Percentiles rank a stretch among this genome's conserved stretches.
These are phyloP conservation scores for Boletus vinaceobasis DNA, from an alignment of 768 basidiomycete species.

Conservation along the genomic window DNA sequence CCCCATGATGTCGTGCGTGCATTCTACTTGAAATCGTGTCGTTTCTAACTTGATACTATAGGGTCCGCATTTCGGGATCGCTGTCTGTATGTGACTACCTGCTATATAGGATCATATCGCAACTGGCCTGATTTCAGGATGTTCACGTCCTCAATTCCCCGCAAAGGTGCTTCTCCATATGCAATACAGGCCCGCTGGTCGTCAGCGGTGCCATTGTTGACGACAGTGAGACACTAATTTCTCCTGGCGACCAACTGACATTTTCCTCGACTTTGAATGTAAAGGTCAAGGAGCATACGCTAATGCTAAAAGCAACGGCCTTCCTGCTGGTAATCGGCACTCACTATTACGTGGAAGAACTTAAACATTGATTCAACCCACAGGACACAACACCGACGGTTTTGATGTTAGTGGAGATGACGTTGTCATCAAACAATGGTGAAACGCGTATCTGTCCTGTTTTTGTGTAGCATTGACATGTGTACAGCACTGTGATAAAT, in stretches of 20 bases:
- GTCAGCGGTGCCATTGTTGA: conserved; percentile 52
- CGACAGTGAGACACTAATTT: conserved; percentile 42
- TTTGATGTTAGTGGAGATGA: conserved; percentile 41
- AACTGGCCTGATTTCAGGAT: conserved; percentile 20
- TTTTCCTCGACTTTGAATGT: background rate
- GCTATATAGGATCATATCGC: background rate
- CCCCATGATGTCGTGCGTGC: conserved; percentile 41
- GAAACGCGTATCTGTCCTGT: background rate
- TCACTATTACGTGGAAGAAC: background rate
- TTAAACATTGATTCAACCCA: background rate
- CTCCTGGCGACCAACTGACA: too few relatives aligned
- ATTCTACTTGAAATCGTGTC: background rate
- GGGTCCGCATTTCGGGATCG: conserved; percentile 40
- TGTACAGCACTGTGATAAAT: conserved; percentile 21
- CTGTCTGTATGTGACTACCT: conserved; percentile 27
- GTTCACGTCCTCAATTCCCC: conserved; percentile 42
- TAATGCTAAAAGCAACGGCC: conserved; percentile 48
- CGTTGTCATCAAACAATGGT: conserved; percentile 33
- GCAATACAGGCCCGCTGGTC: conserved; percentile 29
- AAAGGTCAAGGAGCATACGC: conserved; percentile 51
- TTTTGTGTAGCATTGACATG: background rate
- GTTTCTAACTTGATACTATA: conserved; percentile 9
- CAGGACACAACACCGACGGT: conserved; percentile 50
- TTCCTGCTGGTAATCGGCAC: conserved; percentile 40
- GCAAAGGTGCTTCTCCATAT: conserved; percentile 30